Conservation (phyloP, 169 alveolate genomes). For the Plasmodium vivax region DNA sequence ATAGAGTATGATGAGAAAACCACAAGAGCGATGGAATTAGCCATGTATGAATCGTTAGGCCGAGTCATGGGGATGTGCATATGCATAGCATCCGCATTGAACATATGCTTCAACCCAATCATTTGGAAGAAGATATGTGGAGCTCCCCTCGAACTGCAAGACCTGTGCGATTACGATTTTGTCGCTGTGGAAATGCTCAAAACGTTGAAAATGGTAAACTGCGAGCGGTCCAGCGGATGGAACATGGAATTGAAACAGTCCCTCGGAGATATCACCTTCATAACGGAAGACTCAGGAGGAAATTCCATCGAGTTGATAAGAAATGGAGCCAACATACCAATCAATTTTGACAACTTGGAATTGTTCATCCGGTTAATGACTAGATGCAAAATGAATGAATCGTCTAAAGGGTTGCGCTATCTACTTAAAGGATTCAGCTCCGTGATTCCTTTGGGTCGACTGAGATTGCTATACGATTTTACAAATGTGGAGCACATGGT, state of each 20-base stretch:
- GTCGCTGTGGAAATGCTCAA: constrained; percentile 88
- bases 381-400: constrained; percentile 87
- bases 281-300: constrained; percentile 81
- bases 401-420: constrained; percentile 82
- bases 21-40: constrained; percentile 76
- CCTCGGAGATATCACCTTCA: constrained; percentile 81
- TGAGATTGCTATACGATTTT: constrained; percentile 88
- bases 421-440: constrained; percentile 89
- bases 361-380: constrained; percentile 87
- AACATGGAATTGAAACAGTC: constrained; percentile 70
- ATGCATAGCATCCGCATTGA: constrained; percentile 89
- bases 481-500: constrained; percentile 88
- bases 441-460: constrained; percentile 91
- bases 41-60: constrained; percentile 92
- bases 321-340: constrained; percentile 86
- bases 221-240: constrained; percentile 72
- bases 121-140: constrained; percentile 89
- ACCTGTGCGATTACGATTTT: constrained; percentile 86
- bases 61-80: constrained; percentile 92
- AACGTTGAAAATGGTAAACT: constrained; percentile 80
- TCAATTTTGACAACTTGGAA: constrained; percentile 83
- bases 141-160: constrained; percentile 80
- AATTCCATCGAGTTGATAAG: constrained; percentile 78
- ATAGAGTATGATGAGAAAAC: constrained; percentile 71
- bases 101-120: constrained; percentile 89